phyloP scores from a whole-genome alignment of 805 yeast genomes.

The Suhomyces sp. region DNA sequence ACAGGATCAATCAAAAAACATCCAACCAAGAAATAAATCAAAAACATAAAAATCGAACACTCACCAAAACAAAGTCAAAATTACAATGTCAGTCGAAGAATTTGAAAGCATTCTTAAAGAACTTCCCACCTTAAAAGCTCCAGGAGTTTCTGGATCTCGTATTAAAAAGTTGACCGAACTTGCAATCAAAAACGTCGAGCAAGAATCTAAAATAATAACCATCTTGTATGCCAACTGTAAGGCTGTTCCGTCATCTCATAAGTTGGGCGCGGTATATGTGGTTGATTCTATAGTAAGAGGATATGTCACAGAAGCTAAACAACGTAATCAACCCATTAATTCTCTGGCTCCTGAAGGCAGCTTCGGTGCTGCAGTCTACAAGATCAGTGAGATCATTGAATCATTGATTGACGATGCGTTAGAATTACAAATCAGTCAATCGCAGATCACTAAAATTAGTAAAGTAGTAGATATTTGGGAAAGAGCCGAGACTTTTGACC shows the following conservation, averaged over 20 bases:
- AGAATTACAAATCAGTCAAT: conserved; percentile 48
- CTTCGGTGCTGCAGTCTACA: conserved; percentile 67
- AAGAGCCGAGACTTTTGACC: conserved; percentile 72
- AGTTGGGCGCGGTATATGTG: conserved; percentile 86
- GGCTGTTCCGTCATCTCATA: conserved; percentile 73
- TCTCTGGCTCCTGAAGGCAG: conserved; percentile 63
- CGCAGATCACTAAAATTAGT: conserved; percentile 66
- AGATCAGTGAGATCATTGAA: conserved; percentile 62
- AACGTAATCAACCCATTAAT: conserved; percentile 47
- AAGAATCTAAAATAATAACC: conserved; percentile 55
- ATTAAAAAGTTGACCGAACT: conserved; percentile 80
- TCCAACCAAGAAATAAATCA: background rate
- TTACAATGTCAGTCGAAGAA: conserved; percentile 43
- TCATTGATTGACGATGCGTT: conserved; percentile 62
- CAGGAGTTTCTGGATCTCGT: conserved; percentile 95
- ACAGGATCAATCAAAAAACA: background rate
- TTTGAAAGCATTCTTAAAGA: conserved; percentile 50
- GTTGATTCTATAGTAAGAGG: conserved; percentile 91
- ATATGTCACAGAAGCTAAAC: conserved; percentile 70
- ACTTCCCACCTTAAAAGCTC: conserved; percentile 62
- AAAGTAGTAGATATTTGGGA: conserved; percentile 93
- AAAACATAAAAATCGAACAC: background rate
- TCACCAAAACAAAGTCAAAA: background rate
- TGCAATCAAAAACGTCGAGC: conserved; percentile 65
- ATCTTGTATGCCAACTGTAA: conserved; percentile 65